A percentile compares a stretch with the other conserved stretches of the same genome.
These are phyloP conservation scores for Aureobasidium sp. DNA, from an alignment of 2,329 filamentous ascomycete genomes.

Conservation along the genomic window DNA sequence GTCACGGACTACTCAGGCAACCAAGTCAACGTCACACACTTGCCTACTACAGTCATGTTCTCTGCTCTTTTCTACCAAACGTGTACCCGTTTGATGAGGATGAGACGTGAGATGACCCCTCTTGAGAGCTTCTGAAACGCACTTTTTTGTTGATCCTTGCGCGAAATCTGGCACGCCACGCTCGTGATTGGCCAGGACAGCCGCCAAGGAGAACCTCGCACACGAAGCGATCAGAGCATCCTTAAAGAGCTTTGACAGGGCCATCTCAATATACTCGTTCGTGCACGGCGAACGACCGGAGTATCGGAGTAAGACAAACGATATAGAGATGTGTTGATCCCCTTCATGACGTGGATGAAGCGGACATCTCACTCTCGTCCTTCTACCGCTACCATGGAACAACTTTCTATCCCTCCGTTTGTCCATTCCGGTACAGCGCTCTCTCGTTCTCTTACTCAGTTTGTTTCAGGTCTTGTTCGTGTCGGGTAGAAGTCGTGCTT, in stretches of 20 bases:
- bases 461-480: not conserved
- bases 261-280: conserved; percentile 6
- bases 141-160: conserved; percentile 4
- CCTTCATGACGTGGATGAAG: not conserved
- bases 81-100: conserved; percentile 14
- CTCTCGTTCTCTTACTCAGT: not conserved
- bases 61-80: not conserved
- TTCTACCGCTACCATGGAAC: not conserved
- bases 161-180: conserved; percentile 1
- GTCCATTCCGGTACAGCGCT: not conserved
- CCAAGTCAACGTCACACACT: conserved; percentile 5
- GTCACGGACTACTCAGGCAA: conserved; percentile 5
- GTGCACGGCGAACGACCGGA: conserved; percentile 6
- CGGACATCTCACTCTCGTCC: not conserved
- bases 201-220: conserved; percentile 6
- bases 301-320: conserved; percentile 11
- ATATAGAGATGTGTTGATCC: not conserved
- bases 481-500: conserved; percentile 1
- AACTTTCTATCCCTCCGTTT: not conserved
- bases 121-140: conserved; percentile 9
- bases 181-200: not conserved
- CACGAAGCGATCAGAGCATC: not conserved
- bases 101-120: conserved; percentile 14
- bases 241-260: conserved; percentile 2
- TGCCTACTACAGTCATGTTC: conserved; percentile 1